Percentiles rank a stretch among this genome's conserved stretches.
Evolutionary conservation across 805 yeast genomes (phyloP).

Genomic region (Starmerella vitae): DNA sequence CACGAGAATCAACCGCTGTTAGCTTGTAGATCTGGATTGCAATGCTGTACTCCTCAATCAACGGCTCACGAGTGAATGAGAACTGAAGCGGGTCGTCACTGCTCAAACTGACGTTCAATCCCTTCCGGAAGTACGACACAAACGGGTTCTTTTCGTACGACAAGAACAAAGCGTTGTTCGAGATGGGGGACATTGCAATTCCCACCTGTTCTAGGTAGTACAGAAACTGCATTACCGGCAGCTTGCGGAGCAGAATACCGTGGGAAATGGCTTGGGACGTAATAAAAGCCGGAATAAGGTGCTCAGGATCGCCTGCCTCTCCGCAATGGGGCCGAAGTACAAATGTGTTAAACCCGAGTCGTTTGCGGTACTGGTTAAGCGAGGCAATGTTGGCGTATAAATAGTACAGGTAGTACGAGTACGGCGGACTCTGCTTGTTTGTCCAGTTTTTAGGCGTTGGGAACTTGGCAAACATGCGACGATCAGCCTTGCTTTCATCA

Average conservation of each 20-base stretch:
- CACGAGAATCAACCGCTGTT: conserved; percentile 94
- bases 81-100: conserved; percentile 98
- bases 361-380: conserved; percentile 68
- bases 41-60: conserved; percentile 93
- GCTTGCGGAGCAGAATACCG: conserved; percentile 82
- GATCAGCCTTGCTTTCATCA: conserved; percentile 88
- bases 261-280: conserved; percentile 89
- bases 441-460: conserved; percentile 85
- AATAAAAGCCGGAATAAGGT: conserved; percentile 75
- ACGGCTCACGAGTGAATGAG: conserved; percentile 91
- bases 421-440: conserved; percentile 77
- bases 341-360: conserved; percentile 69
- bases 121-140: conserved; percentile 78
- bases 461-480: conserved; percentile 63
- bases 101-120: conserved; percentile 84
- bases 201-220: conserved; percentile 92
- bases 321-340: conserved; percentile 98
- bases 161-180: conserved; percentile 89
- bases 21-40: conserved; percentile 96
- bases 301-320: conserved; percentile 99
- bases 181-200: conserved; percentile 95
- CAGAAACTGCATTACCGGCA: conserved; percentile 88
- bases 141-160: conserved; percentile 97
- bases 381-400: conserved; percentile 75
- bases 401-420: conserved; percentile 86